Conservation (phyloP, 2,329 filamentous ascomycete genomes). For the Graphilbum sp. region DNA sequence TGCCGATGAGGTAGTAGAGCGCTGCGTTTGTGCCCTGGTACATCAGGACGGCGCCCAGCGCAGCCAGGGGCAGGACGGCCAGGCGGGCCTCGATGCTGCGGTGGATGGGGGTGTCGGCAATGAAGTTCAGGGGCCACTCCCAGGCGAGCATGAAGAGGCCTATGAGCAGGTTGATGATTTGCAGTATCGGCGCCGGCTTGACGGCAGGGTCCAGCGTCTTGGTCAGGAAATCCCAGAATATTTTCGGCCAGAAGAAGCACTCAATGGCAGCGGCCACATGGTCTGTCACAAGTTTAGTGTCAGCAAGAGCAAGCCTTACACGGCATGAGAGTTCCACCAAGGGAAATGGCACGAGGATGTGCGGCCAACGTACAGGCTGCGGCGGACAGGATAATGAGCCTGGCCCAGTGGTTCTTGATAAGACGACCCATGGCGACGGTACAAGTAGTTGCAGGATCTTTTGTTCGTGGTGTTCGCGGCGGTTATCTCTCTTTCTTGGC, state of each 20-base stretch:
- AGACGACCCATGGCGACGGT: slow-evolving; percentile 67
- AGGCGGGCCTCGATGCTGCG: slow-evolving; percentile 77
- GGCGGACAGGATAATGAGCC: slow-evolving; percentile 80
- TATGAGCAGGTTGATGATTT: slow-evolving; percentile 76
- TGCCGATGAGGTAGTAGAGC: slow-evolving; percentile 77
- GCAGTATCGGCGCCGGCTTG: slow-evolving; percentile 73
- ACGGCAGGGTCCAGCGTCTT: slow-evolving; percentile 77
- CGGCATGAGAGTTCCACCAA: neutral
- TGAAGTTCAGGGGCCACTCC: slow-evolving; percentile 72
- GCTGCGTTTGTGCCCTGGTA: slow-evolving; percentile 91
- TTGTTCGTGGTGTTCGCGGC: too few species aligned
- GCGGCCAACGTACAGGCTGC: slow-evolving; percentile 55
- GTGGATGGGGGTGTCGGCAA: slow-evolving; percentile 67
- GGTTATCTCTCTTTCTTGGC: slow-evolving; percentile 4
- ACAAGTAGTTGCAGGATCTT: neutral
- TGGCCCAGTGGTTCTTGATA: slow-evolving; percentile 99
- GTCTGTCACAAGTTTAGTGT: slow-evolving; percentile 43
- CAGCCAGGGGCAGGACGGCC: slow-evolving; percentile 63
- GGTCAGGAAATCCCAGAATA: slow-evolving; percentile 95
- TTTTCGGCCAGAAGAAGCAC: slow-evolving; percentile 95
- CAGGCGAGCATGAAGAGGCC: slow-evolving; percentile 65
- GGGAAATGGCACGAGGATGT: too few species aligned
- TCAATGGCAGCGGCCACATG: slow-evolving; percentile 73
- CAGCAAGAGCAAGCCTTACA: neutral
- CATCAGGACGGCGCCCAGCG: slow-evolving; percentile 57